Base-by-base conservation (phyloP, 768 basidiomycete genomes). In the Leccinellum albellum region DNA sequence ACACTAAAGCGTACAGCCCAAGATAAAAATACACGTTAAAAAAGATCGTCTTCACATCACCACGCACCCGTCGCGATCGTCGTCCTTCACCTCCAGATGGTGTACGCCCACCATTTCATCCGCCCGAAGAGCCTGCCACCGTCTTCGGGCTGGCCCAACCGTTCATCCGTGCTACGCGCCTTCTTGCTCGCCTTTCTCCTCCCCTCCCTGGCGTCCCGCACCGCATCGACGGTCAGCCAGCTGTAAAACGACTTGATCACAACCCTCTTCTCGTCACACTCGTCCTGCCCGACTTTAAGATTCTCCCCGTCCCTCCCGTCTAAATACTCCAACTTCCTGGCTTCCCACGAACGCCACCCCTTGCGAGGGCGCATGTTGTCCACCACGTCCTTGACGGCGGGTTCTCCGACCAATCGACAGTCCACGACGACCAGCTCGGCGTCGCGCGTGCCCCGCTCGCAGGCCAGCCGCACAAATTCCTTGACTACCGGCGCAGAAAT, bases 191-290 rank as follows among this genome's bases (percentile, higher is more conserved):
- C 63, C 71, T 83, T 89, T 62, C 79, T 68, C 73, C 82, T 89
- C 56, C 83, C 79, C 60, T 83, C 87, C 66, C 88, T 78, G 53
- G 78, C 80, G 32, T 78, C 75, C 57, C 79, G 78, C 49, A 92
- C 90, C 0, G 85, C 83, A 67, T 93, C 91, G 35, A 94, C 90
- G 10, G 82, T 87, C 76, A 92, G 88, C 88, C 89, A 91, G 50
- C 87, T 84, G 70, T 89, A 87, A 70, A 92, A 94, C 24, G 87
- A 85, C 80, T 92, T 92, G 61, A 94, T 67, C 51, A 90, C 86
- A 24, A 93, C 85, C 24, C 86, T 76, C 65, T 65, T 72, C 64
- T 81, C 78, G 60, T 93, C 91, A 66, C 90, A 91, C 70, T 94
- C 92, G 70, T 91, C 88, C 73, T 90, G 86, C 46, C 86, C 88